Percentiles rank a stretch among this genome's conserved stretches.
Evolutionary conservation across 768 basidiomycete genomes (phyloP).

Genomic region (Tephrocybe sp.): DNA sequence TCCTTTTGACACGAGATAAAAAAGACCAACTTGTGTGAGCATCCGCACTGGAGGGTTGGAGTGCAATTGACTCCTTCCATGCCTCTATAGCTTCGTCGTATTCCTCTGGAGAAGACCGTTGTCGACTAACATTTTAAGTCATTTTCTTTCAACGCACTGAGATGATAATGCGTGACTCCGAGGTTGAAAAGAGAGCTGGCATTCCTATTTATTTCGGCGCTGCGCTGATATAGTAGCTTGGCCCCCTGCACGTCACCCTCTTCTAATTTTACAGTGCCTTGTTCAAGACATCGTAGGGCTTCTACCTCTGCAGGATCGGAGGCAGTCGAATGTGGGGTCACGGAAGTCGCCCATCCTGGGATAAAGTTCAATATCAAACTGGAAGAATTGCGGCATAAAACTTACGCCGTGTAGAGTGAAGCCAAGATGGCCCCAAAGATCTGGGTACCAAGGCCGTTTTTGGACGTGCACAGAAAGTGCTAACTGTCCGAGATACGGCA

Average conservation of each 20-base stretch:
- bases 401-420: constrained; percentile 27
- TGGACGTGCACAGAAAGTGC: constrained; percentile 12
- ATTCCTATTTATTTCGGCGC: constrained; percentile 74
- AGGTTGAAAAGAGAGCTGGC: constrained; percentile 85
- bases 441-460: constrained; percentile 20
- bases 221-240: constrained; percentile 73
- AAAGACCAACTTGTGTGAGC: constrained; percentile 75
- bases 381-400: constrained; percentile 10
- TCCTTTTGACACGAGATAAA: constrained; percentile 11
- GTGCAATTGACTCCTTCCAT: constrained; percentile 81
- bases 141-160: constrained; percentile 53
- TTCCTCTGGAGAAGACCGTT: constrained; percentile 55
- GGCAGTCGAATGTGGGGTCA: constrained; percentile 76
- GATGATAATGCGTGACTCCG: constrained; percentile 86
- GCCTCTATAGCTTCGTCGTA: constrained; percentile 81
- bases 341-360: constrained; percentile 77
- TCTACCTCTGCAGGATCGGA: constrained; percentile 81
- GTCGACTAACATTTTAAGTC: constrained; percentile 10
- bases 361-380: neutral
- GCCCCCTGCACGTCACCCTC: constrained; percentile 83
- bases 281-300: constrained; percentile 75
- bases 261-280: constrained; percentile 80
- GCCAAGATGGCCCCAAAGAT: constrained; percentile 18
- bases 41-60: constrained; percentile 83
- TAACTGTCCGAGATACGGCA: constrained; percentile 15